A percentile compares a stretch with the other conserved stretches of the same genome.
Evolutionary conservation across 2,329 filamentous ascomycete species (phyloP).

Genomic region (Apiospora kogelbergensis): DNA sequence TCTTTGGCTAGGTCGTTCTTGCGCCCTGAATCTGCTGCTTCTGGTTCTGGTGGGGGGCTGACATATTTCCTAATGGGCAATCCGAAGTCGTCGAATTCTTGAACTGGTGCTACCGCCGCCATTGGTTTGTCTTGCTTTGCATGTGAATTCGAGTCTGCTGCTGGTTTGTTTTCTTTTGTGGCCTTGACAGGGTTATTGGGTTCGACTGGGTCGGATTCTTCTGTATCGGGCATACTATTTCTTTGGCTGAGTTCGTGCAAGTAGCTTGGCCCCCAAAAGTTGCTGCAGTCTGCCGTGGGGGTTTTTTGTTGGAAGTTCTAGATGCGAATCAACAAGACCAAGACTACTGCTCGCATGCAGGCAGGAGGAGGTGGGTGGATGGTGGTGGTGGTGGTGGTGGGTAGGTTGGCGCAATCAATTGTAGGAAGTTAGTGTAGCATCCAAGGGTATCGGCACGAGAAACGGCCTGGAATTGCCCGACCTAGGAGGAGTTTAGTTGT

Average conservation of each 20-base stretch:
- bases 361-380: neutral
- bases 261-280: neutral
- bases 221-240: neutral
- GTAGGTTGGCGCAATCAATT: slow-evolving; percentile 6
- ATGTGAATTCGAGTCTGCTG: neutral
- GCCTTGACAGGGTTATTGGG: slow-evolving; percentile 20
- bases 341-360: neutral
- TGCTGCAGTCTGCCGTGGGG: slow-evolving; percentile 6
- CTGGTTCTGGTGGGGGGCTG: slow-evolving; percentile 26
- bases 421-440: slow-evolving; percentile 3
- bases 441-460: neutral
- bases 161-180: neutral
- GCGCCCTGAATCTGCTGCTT: neutral
- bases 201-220: slow-evolving; percentile 6
- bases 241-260: neutral
- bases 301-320: neutral
- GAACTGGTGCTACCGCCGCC: slow-evolving; percentile 30
- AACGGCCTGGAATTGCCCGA: neutral
- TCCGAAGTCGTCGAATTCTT: slow-evolving; percentile 70
- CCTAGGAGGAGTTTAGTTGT: neutral
- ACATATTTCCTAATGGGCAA: slow-evolving; percentile 58
- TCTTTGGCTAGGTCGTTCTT: neutral
- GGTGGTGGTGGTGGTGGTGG: neutral
- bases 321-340: neutral
- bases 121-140: slow-evolving; percentile 26